Evolutionary conservation across 2,329 filamentous ascomycete species (phyloP).

Genomic region (Sporothrix dimorphospora): DNA sequence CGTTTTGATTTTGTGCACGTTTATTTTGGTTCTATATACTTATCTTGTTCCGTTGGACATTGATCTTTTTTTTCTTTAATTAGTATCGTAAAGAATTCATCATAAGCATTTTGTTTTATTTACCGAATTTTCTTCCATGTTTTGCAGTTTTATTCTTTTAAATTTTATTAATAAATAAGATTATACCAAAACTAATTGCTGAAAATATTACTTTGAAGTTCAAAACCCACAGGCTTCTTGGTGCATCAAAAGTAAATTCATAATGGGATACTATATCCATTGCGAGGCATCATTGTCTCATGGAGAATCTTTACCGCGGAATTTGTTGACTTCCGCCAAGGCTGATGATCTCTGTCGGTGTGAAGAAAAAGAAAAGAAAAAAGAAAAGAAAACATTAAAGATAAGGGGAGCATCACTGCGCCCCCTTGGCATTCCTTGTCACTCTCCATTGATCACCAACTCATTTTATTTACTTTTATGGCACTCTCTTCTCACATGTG

Average conservation of each 20-base stretch:
- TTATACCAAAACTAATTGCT: too few relatives aligned
- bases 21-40: not conserved
- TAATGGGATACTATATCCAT: not conserved
- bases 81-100: too few relatives aligned
- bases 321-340: not conserved
- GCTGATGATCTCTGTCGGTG: conserved; percentile 10
- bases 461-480: not conserved
- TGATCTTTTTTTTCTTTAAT: not conserved
- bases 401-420: not conserved
- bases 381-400: not conserved
- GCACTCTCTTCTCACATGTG: not conserved
- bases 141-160: too few relatives aligned
- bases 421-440: conserved; percentile 15
- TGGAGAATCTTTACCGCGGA: not conserved
- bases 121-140: too few relatives aligned
- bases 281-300: not conserved
- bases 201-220: too few relatives aligned
- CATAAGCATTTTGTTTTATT: too few relatives aligned
- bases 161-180: not conserved
- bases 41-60: too few relatives aligned
- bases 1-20: not conserved
- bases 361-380: not conserved
- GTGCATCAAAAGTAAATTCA: too few relatives aligned
- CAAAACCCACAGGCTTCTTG: too few relatives aligned
- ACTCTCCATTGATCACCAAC: not conserved